Conservation (phyloP, 78 protist species). For the Dictyostelium firmibasis region DNA sequence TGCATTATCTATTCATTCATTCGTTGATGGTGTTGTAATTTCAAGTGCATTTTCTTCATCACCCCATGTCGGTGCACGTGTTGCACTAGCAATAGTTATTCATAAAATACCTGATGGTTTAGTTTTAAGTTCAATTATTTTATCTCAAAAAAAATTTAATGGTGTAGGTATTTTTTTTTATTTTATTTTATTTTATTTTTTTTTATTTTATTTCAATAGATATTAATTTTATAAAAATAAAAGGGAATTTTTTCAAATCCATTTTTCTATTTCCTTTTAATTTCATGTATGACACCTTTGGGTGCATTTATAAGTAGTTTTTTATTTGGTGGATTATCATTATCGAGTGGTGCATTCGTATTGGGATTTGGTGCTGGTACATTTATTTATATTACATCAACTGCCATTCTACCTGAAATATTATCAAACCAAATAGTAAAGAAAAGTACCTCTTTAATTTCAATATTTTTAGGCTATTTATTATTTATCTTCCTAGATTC, state of each 20-base stretch:
- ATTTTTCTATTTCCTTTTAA: constrained; percentile 43
- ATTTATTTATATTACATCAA: constrained; percentile 64
- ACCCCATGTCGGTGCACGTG: constrained; percentile 57
- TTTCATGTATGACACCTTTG: constrained; percentile 56
- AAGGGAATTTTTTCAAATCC: constrained; percentile 40
- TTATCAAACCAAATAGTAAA: constrained; percentile 1
- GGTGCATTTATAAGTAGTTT: constrained; percentile 28
- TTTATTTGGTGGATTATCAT: constrained; percentile 43
- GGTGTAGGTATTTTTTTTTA: neutral
- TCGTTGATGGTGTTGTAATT: constrained; percentile 72
- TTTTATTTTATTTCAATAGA: neutral
- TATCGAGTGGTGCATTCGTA: constrained; percentile 26
- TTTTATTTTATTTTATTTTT: neutral
- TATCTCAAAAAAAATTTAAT: constrained; percentile 42
- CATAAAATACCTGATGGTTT: constrained; percentile 77
- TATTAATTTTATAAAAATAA: too few relatives aligned
- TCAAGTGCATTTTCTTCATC: constrained; percentile 66
- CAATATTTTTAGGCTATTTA: constrained; percentile 24
- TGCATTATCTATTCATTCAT: constrained; percentile 65
- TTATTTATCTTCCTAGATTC: constrained; percentile 38
- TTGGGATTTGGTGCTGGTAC: constrained; percentile 76
- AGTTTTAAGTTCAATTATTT: constrained; percentile 42
- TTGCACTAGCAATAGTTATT: constrained; percentile 62
- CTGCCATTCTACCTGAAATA: constrained; percentile 62
- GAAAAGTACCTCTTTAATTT: neutral